A percentile compares a stretch with the other conserved stretches of the same genome.
Conservation (phyloP, 495 filamentous ascomycete species). For the Pseudomonodictys pantanalensis region DNA sequence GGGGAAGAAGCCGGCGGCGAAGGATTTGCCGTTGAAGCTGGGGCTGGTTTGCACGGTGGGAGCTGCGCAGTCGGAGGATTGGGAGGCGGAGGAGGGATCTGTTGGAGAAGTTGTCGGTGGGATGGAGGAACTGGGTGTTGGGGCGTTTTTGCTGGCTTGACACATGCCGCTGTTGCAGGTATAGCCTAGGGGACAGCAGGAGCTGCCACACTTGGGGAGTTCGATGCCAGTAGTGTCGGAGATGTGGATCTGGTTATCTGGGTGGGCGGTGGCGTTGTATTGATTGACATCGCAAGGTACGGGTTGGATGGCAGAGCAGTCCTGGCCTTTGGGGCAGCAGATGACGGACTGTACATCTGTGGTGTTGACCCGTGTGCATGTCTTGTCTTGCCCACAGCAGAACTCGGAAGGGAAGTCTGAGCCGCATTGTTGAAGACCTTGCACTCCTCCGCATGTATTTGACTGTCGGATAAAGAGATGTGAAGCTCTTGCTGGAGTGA, state of each 20-base stretch:
- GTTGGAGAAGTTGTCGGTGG: slow-evolving; percentile 40
- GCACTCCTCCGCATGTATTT: slow-evolving; percentile 46
- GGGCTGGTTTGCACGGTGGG: slow-evolving; percentile 26
- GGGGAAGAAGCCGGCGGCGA: slow-evolving; percentile 63
- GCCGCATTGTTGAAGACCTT: slow-evolving; percentile 51
- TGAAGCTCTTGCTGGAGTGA: slow-evolving; percentile 39
- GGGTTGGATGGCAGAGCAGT: slow-evolving; percentile 64
- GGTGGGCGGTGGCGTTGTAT: slow-evolving; percentile 61
- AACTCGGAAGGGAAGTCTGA: slow-evolving; percentile 63
- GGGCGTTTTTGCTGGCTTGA: slow-evolving; percentile 3
- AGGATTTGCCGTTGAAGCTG: slow-evolving; percentile 52
- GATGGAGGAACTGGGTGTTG: slow-evolving; percentile 28
- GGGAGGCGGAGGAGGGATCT: slow-evolving; percentile 43
- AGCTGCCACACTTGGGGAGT: slow-evolving; percentile 45
- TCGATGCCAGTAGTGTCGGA: slow-evolving; percentile 57
- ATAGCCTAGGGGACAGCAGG: slow-evolving; percentile 79
- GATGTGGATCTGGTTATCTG: slow-evolving; percentile 67
- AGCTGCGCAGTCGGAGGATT: slow-evolving; percentile 27
- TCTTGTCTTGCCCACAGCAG: slow-evolving; percentile 65
- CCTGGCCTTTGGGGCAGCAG: slow-evolving; percentile 67
- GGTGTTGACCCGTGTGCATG: slow-evolving; percentile 63
- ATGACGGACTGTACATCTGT: slow-evolving; percentile 59
- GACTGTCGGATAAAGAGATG: slow-evolving; percentile 40
- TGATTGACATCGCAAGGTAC: slow-evolving; percentile 67
- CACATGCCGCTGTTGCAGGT: slow-evolving; percentile 54